Base-by-base conservation (phyloP, 345 rosid genomes). In the Geranium brycei region DNA sequence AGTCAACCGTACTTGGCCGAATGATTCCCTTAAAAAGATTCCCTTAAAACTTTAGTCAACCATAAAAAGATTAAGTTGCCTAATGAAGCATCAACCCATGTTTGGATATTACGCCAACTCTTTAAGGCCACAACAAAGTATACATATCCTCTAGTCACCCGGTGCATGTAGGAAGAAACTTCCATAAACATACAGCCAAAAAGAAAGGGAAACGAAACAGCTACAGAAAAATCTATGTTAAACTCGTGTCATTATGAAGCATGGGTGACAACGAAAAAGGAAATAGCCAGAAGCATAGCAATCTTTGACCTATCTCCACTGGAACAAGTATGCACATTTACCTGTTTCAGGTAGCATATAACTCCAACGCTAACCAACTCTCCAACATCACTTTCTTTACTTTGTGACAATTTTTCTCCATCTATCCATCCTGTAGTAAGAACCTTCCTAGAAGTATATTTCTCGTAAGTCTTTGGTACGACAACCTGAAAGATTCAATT, bases 281-380 rank as follows among this genome's bases (percentile, higher is more conserved):
- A 38, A 55, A 47, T 38, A 41, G 65, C 14, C 19, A 41, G 57
- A 31, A 40, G 65, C 69, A 67, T 47, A 68, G 56, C 10, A 61
- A 62, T 59, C 15, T 65, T 53, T 32, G 56, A 38, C 51, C 12
- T 59, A n/a, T 30, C 47, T 59, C 61, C 56, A 61, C 40, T 51
- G 19, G 32, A 47, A 63, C 17, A 60, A 58, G 62, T 56, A 18
- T 51, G 55, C 16, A 47, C 59, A 53, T 59, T 58, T 83, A 87
- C 98, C 95, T 92, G 98, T 81, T 92, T 92, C 68, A 89, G 79
- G 79, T 92, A 92, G 80, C 98, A 89, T 72, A 92, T 92, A 57
- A 92, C 96, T 64, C 98, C 98, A 68, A 89, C 98, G 75, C 87
- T 92, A 63, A 92, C 98, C 63, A 92, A 81, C 61, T 85, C 91